phyloP scores from a whole-genome alignment of 371 early-diverging fungal species.

The Umbelopsis sp. region DNA sequence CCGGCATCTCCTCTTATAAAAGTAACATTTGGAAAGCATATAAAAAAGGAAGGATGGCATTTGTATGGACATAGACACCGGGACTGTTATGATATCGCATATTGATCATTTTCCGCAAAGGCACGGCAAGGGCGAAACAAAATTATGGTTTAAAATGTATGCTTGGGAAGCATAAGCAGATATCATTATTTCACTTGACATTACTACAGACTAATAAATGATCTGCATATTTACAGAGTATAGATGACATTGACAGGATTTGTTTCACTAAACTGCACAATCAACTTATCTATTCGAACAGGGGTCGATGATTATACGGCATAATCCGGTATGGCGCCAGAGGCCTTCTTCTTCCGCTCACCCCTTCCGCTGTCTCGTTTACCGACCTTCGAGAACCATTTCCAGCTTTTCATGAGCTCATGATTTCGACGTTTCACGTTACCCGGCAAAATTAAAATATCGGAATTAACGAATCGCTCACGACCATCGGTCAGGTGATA shows the following conservation, averaged over 20 bases:
- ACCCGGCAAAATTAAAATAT: slow-evolving; percentile 15
- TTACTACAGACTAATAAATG: neutral
- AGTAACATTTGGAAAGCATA: neutral
- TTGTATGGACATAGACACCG: neutral
- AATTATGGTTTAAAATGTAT: neutral
- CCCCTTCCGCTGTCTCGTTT: slow-evolving; percentile 2
- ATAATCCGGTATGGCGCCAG: slow-evolving; percentile 2
- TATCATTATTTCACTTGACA: neutral
- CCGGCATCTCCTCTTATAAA: neutral
- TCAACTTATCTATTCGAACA: neutral
- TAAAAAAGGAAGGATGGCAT: neutral
- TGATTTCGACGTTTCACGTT: slow-evolving; percentile 15
- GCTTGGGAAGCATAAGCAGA: neutral
- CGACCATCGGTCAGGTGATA: slow-evolving; percentile 18
- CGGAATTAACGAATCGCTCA: slow-evolving; percentile 15
- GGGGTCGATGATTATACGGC: neutral
- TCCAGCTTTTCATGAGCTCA: slow-evolving; percentile 16
- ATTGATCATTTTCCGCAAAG: no score
- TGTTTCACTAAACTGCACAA: no score
- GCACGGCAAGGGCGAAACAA: neutral
- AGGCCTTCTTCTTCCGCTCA: slow-evolving; percentile 16
- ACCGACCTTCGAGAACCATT: slow-evolving; percentile 8
- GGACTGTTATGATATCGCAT: no score
- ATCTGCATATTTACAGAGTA: neutral
- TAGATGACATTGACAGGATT: neutral